Evolutionary conservation across 1,284 basidiomycete species (phyloP), one percentile per base, ranked within the genome.

Genomic region (Sporisorium exsertum): DNA sequence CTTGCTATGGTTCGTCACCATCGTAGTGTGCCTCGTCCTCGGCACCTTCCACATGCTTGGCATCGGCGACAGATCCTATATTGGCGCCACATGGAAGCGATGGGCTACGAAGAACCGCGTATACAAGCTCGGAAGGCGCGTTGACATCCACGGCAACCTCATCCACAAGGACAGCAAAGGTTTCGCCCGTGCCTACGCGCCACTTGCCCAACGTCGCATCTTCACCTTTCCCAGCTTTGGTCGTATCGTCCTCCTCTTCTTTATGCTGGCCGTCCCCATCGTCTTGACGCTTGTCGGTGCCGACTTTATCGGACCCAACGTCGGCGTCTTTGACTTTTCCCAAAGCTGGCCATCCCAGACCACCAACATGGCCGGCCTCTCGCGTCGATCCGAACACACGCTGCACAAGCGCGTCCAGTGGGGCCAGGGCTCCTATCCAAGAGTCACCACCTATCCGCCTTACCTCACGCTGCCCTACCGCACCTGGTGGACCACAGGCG

Each of bases 401-500:
- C 58, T 60, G 37, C 71, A 42, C 22, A 73, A 57, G 61, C 71
- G 69, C 20, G 53, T 82, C 45, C 74, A 69, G n/a, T 85, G 78
- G 83, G 83, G 78, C 27, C 69, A 64, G 40, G 82, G 82, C 59
- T 57, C 49, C 42, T 81, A 72, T 50, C 77, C 73, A 24, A 47
- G 62, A 42, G 76, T 81, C 49, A 77, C 74, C 50, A 82, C 77
- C 42, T 62, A 58, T 53, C 77, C 57, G 52, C 82, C 80, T 88
- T 90, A 3, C 87, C 89, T 74, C 90, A 91, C 85, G 89, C 90
- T 57, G 91, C 94, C 80, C 76, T 85, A 86, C 56, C 93, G 93
- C 84, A 89, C 91, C 3, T 90, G 90, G 87, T 95, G 93, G 93
- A 92, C 92, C 0, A 87, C 90, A 0, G 92, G 91, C 18, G 90